Evolutionary conservation across 1,284 basidiomycete species (phyloP), one percentile per base, ranked within the genome.

Genomic region (Ceratobasidium theobromae): DNA sequence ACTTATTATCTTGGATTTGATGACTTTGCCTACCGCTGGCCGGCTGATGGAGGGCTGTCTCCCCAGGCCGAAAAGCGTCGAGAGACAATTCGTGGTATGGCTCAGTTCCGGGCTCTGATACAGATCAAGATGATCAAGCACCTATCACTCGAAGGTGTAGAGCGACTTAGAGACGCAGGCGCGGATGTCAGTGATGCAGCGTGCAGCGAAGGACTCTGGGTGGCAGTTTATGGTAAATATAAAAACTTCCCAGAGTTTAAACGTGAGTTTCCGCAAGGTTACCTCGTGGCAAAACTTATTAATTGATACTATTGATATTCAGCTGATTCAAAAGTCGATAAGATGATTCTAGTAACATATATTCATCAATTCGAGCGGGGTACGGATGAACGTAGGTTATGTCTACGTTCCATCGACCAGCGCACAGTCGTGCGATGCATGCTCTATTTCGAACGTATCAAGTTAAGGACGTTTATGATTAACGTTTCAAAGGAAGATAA

Each of bases 391-490:
- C 46, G 48, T 4, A 64, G 30, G 8, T 38, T 64, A 12, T 30
- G 30, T 23, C 18, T 64, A 3, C 21, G 4, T 8, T 52, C 58
- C 6, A 64, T 64, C 5, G 58, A 64, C n/a, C 23, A 16, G 11
- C 58, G 58, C 23, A 64, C 58, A 3, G 11, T 30, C 21, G 32
- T 23, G 5, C 32, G 58, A 16, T 52, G 32, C 21, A 64, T 64
- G 48, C 35, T 64, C 9, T 64, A 52, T n/a, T 40, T 64, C 32
- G 58, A 64, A 21, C 58, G 58, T 9, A 52, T 64, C 46, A 64
- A 64, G 35, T 35, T 64, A 3, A 18, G 33, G 9, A n/a, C 25
- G n/a, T 64, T 64, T 40, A 64, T 64, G 58, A 16, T 51, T 11
- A 43, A 27, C 23, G 23, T 18, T 1, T 35, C 48, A 11, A 38